Conservation (phyloP, 257 asterid genomes). For the Scutellaria baicalensis region DNA sequence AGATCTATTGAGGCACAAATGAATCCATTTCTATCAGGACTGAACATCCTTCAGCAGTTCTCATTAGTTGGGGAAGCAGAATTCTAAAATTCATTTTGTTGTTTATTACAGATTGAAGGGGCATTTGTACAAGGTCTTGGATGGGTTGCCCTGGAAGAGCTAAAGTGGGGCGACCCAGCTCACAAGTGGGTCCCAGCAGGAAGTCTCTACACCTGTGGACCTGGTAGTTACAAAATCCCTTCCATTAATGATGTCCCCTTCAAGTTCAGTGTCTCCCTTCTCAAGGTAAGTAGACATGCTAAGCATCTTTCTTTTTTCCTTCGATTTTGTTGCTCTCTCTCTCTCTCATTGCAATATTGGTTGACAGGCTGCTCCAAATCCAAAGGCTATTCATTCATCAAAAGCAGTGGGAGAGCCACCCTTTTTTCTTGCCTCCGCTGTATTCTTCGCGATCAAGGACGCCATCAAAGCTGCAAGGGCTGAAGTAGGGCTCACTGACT, state of each 20-base stretch:
- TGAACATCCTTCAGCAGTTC: neutral
- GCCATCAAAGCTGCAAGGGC: conserved; percentile 78
- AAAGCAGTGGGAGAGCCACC: conserved; percentile 99
- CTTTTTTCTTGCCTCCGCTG: conserved; percentile 77
- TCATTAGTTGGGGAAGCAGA: neutral
- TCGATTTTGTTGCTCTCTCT: neutral
- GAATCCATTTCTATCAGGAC: neutral
- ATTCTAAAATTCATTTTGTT: neutral
- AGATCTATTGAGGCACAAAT: neutral
- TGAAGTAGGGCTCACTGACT: conserved; percentile 55
- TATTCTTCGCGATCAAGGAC: conserved; percentile 80
- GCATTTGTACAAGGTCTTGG: conserved; percentile 95
- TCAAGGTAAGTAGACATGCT: conserved; percentile 50
- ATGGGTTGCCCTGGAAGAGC: conserved; percentile 92
- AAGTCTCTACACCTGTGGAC: conserved; percentile 67
- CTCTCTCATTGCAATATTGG: neutral
- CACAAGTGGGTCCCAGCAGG: conserved; percentile 90
- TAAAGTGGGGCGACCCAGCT: conserved; percentile 91
- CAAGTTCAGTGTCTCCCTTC: conserved; percentile 66
- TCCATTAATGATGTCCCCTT: conserved; percentile 79
- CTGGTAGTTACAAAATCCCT: conserved; percentile 91
- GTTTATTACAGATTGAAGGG: conserved; percentile 69
- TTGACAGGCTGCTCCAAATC: conserved; percentile 73
- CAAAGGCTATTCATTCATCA: conserved; percentile 81
- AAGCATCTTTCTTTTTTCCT: neutral